Evolutionary conservation across 768 basidiomycete species (phyloP).

Genomic region (Leccinum rimulosum): DNA sequence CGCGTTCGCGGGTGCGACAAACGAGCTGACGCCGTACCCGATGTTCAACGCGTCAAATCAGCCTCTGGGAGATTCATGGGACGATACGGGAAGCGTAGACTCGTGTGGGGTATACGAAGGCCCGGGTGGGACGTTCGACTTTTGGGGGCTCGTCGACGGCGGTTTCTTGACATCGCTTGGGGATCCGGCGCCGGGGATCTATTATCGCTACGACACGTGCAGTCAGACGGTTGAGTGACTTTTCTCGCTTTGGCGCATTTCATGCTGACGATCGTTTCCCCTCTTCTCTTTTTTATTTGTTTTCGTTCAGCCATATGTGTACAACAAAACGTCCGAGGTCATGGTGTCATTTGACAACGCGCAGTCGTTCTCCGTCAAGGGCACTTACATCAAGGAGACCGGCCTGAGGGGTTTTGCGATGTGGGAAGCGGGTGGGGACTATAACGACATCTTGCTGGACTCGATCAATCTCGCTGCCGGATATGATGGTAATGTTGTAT

Average conservation of each 20-base stretch:
- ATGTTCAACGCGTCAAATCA: conserved; percentile 43
- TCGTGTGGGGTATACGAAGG: conserved; percentile 49
- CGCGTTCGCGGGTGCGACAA: conserved; percentile 38
- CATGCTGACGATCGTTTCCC: not conserved
- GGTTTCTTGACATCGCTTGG: conserved; percentile 46
- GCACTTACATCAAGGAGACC: conserved; percentile 49
- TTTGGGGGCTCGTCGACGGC: conserved; percentile 58
- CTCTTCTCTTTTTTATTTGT: too few species aligned
- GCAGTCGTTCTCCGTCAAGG: conserved; percentile 56
- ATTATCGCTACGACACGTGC: conserved; percentile 56
- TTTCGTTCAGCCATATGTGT: conserved; percentile 55
- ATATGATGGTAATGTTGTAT: not conserved
- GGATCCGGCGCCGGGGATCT: conserved; percentile 40
- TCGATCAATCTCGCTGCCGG: conserved; percentile 37
- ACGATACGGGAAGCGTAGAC: conserved; percentile 44
- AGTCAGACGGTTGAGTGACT: conserved; percentile 60
- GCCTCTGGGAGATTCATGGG: conserved; percentile 57
- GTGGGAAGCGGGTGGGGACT: conserved; percentile 71
- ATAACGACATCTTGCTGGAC: conserved; percentile 55
- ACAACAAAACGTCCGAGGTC: conserved; percentile 49
- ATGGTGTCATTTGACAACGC: conserved; percentile 65
- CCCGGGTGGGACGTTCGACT: conserved; percentile 54
- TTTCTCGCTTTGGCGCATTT: too few species aligned
- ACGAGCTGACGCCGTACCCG: conserved; percentile 45
- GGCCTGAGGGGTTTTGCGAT: conserved; percentile 62